phyloP scores from a whole-genome alignment of 257 asterid species.

The Pogostemon cablin region DNA sequence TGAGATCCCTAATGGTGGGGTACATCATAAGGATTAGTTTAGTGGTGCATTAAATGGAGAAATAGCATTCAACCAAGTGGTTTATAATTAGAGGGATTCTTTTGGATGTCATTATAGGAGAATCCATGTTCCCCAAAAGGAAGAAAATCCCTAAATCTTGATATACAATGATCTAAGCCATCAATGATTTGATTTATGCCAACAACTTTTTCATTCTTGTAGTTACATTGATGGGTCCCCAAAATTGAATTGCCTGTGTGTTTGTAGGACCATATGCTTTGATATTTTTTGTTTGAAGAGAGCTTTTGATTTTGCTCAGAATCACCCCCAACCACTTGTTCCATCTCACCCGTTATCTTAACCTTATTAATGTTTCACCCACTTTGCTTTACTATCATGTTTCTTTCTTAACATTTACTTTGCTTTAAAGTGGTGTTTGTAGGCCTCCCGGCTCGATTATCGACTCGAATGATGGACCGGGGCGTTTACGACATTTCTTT shows the following conservation, averaged over 20 bases:
- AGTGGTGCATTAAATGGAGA: neutral
- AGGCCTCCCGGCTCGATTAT: slow-evolving; percentile 53
- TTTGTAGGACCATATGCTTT: slow-evolving; percentile 41
- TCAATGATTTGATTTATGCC: slow-evolving; percentile 41
- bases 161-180: slow-evolving; percentile 35
- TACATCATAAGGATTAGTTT: slow-evolving; percentile 16
- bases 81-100: slow-evolving; percentile 16
- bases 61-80: neutral
- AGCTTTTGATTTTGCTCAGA: slow-evolving; percentile 39
- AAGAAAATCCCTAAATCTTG: slow-evolving; percentile 48
- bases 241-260: slow-evolving; percentile 39
- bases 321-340: slow-evolving; percentile 56
- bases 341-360: slow-evolving; percentile 14
- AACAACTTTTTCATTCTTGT: slow-evolving; percentile 34
- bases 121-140: slow-evolving; percentile 64
- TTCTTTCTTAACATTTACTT: slow-evolving; percentile 23
- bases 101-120: slow-evolving; percentile 22
- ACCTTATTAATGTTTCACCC: slow-evolving; percentile 31
- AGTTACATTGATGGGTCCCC: slow-evolving; percentile 42
- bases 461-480: slow-evolving; percentile 38
- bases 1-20: too few species aligned
- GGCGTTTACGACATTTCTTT: slow-evolving; percentile 61
- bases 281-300: slow-evolving; percentile 32
- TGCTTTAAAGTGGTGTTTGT: slow-evolving; percentile 22
- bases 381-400: slow-evolving; percentile 4